Evolutionary conservation across 805 yeast species (phyloP), one percentile per base, ranked within the genome.

Genomic region (Candida maltosa): DNA sequence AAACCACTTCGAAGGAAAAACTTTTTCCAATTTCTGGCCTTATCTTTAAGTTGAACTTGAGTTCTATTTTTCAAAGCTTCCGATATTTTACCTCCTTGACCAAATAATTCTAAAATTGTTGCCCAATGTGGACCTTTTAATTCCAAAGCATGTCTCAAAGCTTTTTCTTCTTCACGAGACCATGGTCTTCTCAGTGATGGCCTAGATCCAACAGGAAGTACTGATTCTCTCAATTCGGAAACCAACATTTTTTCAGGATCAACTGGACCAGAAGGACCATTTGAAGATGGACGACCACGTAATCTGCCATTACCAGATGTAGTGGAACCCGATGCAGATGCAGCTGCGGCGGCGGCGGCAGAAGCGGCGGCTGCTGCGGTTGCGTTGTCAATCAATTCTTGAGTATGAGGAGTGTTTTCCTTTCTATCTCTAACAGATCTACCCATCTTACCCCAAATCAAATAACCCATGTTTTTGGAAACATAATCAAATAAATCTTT

Each of bases 11-110:
- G 85, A 39, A 88, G 63, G 54, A 83, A 87, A 45, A 81, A 80
- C 76, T 89, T 75, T 56, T 93, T 93, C 87, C 96, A 84, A 54
- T 93, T 93, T 46, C 98, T 74, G 0, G 97, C 97, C 56, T 93
- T 93, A 56, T 93, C 98, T 58, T 93, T 93, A 39, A 93, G 70
- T 55, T 93, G 98, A 12, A 91, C 87, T 51, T 88, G 95, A 4
- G 84, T 82, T 54, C 98, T 70, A 54, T 87, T 85, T 58, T 87
- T 91, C 47, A 93, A 69, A 1, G 80, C 76, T 55, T 93, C 97
- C 26, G 81, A 78, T 17, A 83, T 71, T 30, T 81, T 73, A 4
- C 98, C 98, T 6, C 97, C 97, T 4, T 95, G 85, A 2, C 98
- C 98, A 55, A 83, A 85, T n/a, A 84, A 62, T 49, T 86, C 96